These are phyloP conservation scores for Verticillium longisporum DNA, from an alignment of 2,329 filamentous ascomycete genomes.

Conservation along the genomic window DNA sequence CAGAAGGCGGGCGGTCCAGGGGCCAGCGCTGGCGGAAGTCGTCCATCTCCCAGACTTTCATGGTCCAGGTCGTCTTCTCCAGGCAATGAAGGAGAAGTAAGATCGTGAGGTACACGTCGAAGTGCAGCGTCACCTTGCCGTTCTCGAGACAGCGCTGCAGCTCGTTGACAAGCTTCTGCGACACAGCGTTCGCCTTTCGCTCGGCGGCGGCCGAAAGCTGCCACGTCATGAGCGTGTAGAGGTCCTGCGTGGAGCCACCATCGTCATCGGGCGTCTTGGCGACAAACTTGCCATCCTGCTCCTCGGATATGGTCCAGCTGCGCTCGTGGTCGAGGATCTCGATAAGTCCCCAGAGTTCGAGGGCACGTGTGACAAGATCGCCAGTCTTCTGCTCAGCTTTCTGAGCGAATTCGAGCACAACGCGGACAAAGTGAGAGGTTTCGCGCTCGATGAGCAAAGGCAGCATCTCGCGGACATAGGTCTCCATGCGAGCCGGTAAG, in stretches of 20 bases:
- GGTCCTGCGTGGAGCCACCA: conserved; percentile 43
- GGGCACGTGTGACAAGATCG: conserved; percentile 47
- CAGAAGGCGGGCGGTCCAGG: conserved; percentile 46
- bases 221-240: conserved; percentile 55
- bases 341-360: conserved; percentile 59
- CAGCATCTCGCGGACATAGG: conserved; percentile 53
- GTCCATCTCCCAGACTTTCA: conserved; percentile 61
- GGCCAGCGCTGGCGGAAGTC: conserved; percentile 55
- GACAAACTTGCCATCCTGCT: conserved; percentile 32
- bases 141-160: conserved; percentile 57
- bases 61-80: conserved; percentile 63
- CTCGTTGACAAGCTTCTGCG: conserved; percentile 49
- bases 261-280: conserved; percentile 42
- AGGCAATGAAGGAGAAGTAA: conserved; percentile 59
- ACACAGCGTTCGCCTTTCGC: conserved; percentile 54
- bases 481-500: conserved; percentile 50
- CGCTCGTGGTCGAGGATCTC: conserved; percentile 60
- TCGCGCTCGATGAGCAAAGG: conserved; percentile 53
- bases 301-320: conserved; percentile 51
- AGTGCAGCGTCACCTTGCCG: conserved; percentile 52
- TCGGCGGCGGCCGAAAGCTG: conserved; percentile 60
- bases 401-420: conserved; percentile 48
- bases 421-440: conserved; percentile 52
- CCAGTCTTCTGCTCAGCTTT: conserved; percentile 40
- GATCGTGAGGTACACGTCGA: conserved; percentile 54